Evolutionary conservation across 306 rosid genomes (phyloP).

Genomic region (Vachellia collinsii): DNA sequence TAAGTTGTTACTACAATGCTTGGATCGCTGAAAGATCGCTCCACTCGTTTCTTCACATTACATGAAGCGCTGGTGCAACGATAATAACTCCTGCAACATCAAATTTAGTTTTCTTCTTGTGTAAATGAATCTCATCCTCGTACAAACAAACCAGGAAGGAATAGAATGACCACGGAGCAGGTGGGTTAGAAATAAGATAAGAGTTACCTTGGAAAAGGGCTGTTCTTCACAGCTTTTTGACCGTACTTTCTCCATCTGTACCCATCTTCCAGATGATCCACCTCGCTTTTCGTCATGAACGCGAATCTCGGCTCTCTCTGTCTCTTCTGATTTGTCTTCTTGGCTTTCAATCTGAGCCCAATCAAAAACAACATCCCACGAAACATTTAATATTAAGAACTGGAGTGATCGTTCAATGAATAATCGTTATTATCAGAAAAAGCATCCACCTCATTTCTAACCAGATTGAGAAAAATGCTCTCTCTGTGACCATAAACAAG

Average conservation of each 20-base stretch:
- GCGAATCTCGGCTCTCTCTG: slow-evolving; percentile 84
- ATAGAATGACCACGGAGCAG: not conserved
- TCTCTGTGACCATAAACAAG: not conserved
- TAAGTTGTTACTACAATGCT: slow-evolving; percentile 84
- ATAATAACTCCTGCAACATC: slow-evolving; percentile 74
- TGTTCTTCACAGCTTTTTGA: slow-evolving; percentile 93
- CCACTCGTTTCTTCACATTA: slow-evolving; percentile 92
- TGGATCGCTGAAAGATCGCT: slow-evolving; percentile 78
- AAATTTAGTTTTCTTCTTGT: not conserved
- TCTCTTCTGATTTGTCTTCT: slow-evolving; percentile 78
- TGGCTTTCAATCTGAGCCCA: slow-evolving; percentile 65
- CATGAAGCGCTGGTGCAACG: slow-evolving; percentile 91
- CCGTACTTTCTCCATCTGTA: slow-evolving; percentile 99
- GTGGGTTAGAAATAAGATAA: slow-evolving; percentile 5
- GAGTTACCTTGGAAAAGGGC: slow-evolving; percentile 85
- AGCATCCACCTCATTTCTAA: not conserved
- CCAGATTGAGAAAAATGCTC: slow-evolving; percentile 5
- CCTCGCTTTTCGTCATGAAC: slow-evolving; percentile 98
- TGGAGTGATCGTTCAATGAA: slow-evolving; percentile 1
- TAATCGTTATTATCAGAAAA: not conserved
- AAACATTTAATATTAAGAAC: slow-evolving; percentile 31
- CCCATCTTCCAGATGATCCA: slow-evolving; percentile 98
- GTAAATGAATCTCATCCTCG: not conserved
- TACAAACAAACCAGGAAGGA: not conserved
- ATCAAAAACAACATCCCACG: slow-evolving; percentile 36